Evolutionary conservation across 345 rosid genomes (phyloP), one percentile per base, ranked within the genome.

Genomic region (Populus nigra): DNA sequence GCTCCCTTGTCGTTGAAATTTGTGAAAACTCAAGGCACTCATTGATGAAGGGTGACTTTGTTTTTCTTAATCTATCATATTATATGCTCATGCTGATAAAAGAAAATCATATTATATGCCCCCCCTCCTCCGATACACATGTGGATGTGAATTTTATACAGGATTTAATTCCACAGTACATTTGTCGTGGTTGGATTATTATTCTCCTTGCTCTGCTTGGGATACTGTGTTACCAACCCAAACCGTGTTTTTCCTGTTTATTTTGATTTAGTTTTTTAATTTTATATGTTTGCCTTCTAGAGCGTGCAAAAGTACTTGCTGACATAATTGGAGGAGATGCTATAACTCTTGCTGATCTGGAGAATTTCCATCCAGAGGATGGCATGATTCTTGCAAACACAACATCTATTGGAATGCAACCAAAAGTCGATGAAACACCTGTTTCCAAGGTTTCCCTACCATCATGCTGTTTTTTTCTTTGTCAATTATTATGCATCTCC

Each of bases 361-460:
- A 86, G 41, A 80, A 65, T 67, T 93, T 92, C 83, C 89, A 84
- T 70, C 92, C 94, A 0, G 94, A 92, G 85, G 89, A 88, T 47
- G 90, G 86, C 81, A 96, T 92, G 98, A 77, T 96, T 82, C 88
- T 96, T 76, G 94, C 94, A n/a, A 93, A 96, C 85, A 86, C 98
- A 72, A 96, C 99, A 33, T 92, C 97, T 25, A 89, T 93, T 39
- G 97, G 99, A 76, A 96, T 93, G 99, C 97, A 91, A 69, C 99
- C 99, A 65, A 92, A 93, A 76, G 81, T 89, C 29, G 88, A 89
- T 10, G 96, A 92, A 83, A 93, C 99, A 43, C 99, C 99, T 17
- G 38, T 92, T 79, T 80, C 96, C 61, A 92, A 93, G 97, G 98
- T 93, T 81, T 73, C 71, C 72, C 70, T 63, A 62, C 62, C 72